phyloP scores from a whole-genome alignment of 2,329 filamentous ascomycete genomes.

The Elsinoe fawcettii region DNA sequence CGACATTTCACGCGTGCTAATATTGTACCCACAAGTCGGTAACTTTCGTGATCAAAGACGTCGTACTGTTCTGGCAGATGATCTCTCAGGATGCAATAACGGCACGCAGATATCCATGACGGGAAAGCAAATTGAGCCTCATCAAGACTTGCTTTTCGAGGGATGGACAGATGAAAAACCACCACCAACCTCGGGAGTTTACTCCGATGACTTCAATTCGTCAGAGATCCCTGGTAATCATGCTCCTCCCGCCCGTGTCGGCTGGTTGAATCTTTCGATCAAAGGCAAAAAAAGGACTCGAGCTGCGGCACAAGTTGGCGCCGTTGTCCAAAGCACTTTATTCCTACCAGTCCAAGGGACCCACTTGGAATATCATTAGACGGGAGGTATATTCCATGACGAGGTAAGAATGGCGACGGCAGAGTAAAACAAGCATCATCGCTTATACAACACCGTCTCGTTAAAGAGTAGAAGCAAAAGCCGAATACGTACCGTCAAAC shows the following conservation, averaged over 20 bases:
- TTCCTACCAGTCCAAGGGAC: neutral
- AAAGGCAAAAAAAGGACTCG: neutral
- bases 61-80: neutral
- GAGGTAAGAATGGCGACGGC: neutral
- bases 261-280: conserved; percentile 6
- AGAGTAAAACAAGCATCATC: neutral
- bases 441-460: neutral
- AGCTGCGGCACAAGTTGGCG: neutral
- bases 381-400: neutral
- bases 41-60: neutral
- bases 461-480: neutral
- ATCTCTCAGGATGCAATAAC: neutral
- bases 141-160: neutral
- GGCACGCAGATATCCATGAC: neutral
- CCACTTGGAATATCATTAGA: neutral
- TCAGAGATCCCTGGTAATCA: neutral
- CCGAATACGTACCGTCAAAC: neutral
- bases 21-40: neutral
- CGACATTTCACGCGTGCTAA: neutral
- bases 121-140: neutral
- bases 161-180: neutral
- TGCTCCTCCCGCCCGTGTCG: neutral
- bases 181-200: neutral
- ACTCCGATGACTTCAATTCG: neutral
- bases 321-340: neutral